phyloP scores from a whole-genome alignment of 768 basidiomycete genomes.

The Asterophora parasitica region DNA sequence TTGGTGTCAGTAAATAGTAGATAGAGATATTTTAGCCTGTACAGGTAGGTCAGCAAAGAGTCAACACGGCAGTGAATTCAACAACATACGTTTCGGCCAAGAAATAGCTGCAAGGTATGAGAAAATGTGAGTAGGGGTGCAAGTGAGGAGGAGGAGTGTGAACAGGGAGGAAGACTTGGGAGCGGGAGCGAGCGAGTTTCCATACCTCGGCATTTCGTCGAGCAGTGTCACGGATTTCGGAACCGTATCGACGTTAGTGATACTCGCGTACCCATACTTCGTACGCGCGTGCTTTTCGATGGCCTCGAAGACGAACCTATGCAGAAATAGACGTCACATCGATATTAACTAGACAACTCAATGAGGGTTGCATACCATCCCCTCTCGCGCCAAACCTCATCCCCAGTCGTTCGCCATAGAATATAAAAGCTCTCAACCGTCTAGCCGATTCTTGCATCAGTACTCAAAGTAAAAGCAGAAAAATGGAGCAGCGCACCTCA shows the following conservation, averaged over 20 bases:
- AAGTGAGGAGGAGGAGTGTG: background rate
- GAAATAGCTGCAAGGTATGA: constrained; percentile 30
- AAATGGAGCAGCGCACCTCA: constrained; percentile 33
- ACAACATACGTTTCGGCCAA: constrained; percentile 38
- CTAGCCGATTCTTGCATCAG: constrained; percentile 24
- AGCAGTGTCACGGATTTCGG: constrained; percentile 19
- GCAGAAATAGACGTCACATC: too few relatives aligned
- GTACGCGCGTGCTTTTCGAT: constrained; percentile 45
- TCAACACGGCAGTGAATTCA: background rate
- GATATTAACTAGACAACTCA: background rate
- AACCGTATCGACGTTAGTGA: constrained; percentile 31
- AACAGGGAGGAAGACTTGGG: too few relatives aligned
- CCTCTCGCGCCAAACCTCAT: constrained; percentile 46
- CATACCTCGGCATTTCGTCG: constrained; percentile 53
- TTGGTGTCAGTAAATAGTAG: constrained; percentile 65
- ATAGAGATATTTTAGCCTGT: constrained; percentile 64
- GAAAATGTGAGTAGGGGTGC: background rate
- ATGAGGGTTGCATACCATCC: constrained; percentile 32
- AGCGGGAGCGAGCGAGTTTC: too few relatives aligned
- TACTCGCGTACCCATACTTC: constrained; percentile 41
- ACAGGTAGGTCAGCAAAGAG: background rate
- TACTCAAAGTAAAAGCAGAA: background rate
- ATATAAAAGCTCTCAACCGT: constrained; percentile 51
- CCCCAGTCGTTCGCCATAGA: constrained; percentile 48
- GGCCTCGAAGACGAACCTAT: constrained; percentile 37